These are phyloP conservation scores for Jamesozyma lodderae DNA, from an alignment of 805 yeast species.

Conservation along the genomic window DNA sequence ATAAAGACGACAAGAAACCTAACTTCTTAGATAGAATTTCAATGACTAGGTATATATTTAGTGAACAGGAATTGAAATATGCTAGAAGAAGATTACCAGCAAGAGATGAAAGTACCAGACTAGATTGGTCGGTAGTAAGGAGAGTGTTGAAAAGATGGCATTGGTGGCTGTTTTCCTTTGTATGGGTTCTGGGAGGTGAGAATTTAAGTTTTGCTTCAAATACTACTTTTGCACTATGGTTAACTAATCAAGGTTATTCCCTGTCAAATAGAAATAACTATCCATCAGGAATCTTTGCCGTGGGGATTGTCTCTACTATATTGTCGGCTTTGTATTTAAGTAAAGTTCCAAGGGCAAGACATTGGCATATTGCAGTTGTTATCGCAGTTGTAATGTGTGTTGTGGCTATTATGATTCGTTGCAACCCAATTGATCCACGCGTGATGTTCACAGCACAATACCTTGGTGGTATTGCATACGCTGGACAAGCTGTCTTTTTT, in stretches of 20 bases:
- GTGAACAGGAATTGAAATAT: slow-evolving; percentile 33
- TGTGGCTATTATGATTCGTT: slow-evolving; percentile 39
- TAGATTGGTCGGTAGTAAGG: slow-evolving; percentile 33
- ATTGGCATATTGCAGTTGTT: slow-evolving; percentile 43
- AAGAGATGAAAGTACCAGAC: slow-evolving; percentile 31
- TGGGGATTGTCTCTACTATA: slow-evolving; percentile 41
- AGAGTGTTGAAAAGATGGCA: slow-evolving; percentile 47
- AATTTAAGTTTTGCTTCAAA: slow-evolving; percentile 40
- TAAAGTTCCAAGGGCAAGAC: slow-evolving; percentile 34
- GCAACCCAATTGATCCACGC: slow-evolving; percentile 32
- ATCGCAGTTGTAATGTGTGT: slow-evolving; percentile 37
- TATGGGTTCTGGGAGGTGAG: slow-evolving; percentile 46
- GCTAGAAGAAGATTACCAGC: slow-evolving; percentile 38
- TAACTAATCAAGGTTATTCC: slow-evolving; percentile 34
- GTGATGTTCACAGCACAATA: slow-evolving; percentile 48
- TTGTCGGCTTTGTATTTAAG: slow-evolving; percentile 38
- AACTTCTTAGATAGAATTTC: slow-evolving; percentile 13
- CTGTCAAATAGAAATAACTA: slow-evolving; percentile 40
- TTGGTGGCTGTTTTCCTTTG: slow-evolving; percentile 44
- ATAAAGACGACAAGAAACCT: slow-evolving; percentile 7
- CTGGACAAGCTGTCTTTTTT: slow-evolving; percentile 52
- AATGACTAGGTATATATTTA: slow-evolving; percentile 31
- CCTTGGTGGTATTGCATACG: slow-evolving; percentile 44
- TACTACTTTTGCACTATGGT: slow-evolving; percentile 41
- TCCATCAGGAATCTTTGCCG: slow-evolving; percentile 48